phyloP scores from a whole-genome alignment of 495 filamentous ascomycete species.

The Penicillium pulvis region DNA sequence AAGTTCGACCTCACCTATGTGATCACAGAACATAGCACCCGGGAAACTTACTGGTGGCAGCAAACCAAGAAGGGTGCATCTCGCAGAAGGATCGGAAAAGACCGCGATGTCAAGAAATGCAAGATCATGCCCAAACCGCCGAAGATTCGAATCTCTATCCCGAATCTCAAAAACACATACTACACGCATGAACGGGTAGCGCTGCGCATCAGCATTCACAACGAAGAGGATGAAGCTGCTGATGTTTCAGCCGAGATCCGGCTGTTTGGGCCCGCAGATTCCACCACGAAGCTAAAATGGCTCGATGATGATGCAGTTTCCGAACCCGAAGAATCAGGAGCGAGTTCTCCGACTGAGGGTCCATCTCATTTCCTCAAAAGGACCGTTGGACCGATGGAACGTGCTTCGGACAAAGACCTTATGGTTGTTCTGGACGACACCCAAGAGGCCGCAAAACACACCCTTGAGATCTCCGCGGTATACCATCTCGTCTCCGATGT shows the following conservation, averaged over 20 bases:
- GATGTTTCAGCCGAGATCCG: constrained; percentile 67
- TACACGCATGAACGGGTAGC: constrained; percentile 78
- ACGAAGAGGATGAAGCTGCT: constrained; percentile 82
- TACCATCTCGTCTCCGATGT: constrained; percentile 82
- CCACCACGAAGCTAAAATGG: constrained; percentile 52
- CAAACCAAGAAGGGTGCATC: constrained; percentile 40
- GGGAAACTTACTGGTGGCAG: constrained; percentile 57
- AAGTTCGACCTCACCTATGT: constrained; percentile 69
- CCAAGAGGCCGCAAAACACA: constrained; percentile 60
- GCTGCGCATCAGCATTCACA: constrained; percentile 69
- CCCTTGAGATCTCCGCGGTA: constrained; percentile 67
- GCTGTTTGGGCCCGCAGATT: constrained; percentile 61
- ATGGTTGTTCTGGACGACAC: constrained; percentile 38
- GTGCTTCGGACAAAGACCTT: constrained; percentile 39
- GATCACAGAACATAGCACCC: constrained; percentile 50
- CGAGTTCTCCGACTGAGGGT: constrained; percentile 34
- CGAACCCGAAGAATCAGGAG: constrained; percentile 21
- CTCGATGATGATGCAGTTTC: constrained; percentile 35
- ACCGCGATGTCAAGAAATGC: constrained; percentile 44
- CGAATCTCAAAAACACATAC: constrained; percentile 65
- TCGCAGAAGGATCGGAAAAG: constrained; percentile 42
- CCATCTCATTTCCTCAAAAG: constrained; percentile 39
- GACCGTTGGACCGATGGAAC: constrained; percentile 50
- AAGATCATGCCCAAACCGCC: constrained; percentile 87
- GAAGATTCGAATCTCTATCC: constrained; percentile 75